Evolutionary conservation across 805 yeast genomes (phyloP), one percentile per base, ranked within the genome.

Genomic region (Nakazawaea peltata): DNA sequence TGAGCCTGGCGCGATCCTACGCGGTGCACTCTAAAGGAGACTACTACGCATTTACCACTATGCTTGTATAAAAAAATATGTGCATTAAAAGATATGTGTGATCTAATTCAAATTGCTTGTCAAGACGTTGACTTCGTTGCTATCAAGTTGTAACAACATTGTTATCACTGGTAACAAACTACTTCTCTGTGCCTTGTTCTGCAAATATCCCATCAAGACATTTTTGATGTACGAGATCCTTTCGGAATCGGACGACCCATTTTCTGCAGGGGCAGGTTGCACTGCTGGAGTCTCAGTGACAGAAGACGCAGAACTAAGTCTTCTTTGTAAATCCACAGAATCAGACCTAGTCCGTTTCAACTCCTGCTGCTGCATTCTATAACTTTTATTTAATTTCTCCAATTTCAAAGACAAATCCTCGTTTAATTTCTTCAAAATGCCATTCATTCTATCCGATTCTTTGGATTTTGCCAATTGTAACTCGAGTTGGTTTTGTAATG

Each of bases 141-240:
- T 74, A 33, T 68, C 74, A 50, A 90, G 60, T 36, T 77, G 74
- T 41, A 90, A 67, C 34, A 90, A 56, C 44, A 84, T 77, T 32
- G 88, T 72, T 17, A 90, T 63, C 5, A 92, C 97, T 0, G 97
- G 97, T 22, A 92, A 61, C 28, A 90, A 66, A 53, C 79, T 85
- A 19, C 68, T 75, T 40, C 97, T 68, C 56, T 88, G 97, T n/a
- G 90, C 98, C 49, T 72, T 82, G 51, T 84, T 95, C 50, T 88
- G 96, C 36, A 92, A 57, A 53, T 82, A 92, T 2, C 97, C 97
- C 2, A 90, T 61, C n/a, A 90, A 56, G 2, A 90, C 96, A 51
- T 92, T 92, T 54, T 83, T 84, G 34, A 87, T 67, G 52, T 90
- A 90, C 10, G 94, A 84, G 15, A 80, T 65, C 46, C 75, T 81